Evolutionary conservation across 192 early-diverging fungal genomes (phyloP).

Genomic region (Backusella psychrophila): DNA sequence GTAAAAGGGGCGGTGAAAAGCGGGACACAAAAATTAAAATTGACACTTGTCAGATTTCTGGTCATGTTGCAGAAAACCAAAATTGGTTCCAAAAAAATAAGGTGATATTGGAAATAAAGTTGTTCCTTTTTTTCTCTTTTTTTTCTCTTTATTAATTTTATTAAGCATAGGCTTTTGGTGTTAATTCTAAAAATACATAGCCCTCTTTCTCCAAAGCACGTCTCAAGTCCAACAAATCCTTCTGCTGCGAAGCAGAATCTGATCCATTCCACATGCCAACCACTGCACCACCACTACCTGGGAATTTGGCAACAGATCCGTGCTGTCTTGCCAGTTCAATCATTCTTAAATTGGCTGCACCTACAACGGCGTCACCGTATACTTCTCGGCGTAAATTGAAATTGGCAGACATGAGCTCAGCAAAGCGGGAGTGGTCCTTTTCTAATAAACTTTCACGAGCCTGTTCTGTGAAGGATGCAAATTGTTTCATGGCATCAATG

Average conservation of each 20-base stretch:
- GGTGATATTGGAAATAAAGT: background rate
- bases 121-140: background rate
- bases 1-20: background rate
- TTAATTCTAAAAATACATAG: conserved; percentile 37
- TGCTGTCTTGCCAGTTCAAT: conserved; percentile 42
- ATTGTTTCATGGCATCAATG: conserved; percentile 49
- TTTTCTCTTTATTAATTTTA: background rate
- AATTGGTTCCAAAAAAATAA: background rate
- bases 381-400: conserved; percentile 47
- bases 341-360: conserved; percentile 48
- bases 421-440: conserved; percentile 32
- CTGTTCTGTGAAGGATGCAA: conserved; percentile 41
- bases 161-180: conserved; percentile 3
- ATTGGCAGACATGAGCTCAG: conserved; percentile 54
- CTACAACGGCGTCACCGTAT: conserved; percentile 53
- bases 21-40: background rate
- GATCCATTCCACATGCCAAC: conserved; percentile 52
- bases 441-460: conserved; percentile 33
- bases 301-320: conserved; percentile 56
- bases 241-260: background rate
- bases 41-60: background rate
- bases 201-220: conserved; percentile 39
- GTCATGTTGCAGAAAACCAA: background rate
- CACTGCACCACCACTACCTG: conserved; percentile 59
- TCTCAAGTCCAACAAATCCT: conserved; percentile 27